Evolutionary conservation across 208 protist species (phyloP), one percentile per base, ranked within the genome.

Genomic region (Trypanosoma vivax): DNA sequence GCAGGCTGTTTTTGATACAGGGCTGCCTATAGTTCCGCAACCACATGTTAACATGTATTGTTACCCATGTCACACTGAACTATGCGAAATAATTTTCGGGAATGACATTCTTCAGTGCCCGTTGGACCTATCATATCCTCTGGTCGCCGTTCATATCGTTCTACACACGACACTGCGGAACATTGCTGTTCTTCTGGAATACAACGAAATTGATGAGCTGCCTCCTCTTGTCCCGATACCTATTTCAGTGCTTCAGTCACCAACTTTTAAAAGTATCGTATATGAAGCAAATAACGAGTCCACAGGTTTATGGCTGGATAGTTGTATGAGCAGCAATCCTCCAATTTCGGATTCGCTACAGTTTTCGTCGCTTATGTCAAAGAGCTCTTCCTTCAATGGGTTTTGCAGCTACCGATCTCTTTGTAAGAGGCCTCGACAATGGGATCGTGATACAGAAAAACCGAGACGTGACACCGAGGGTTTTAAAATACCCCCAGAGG

Each of bases 131-230:
- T 88, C 81, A 10, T 89, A 90, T 57, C 79, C 86, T 11, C 46
- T 90, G 13, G 59, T 93, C 27, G 41, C 82, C 4, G 65, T 67
- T 1, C 79, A 86, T 30, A 82, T 66, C n/a, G 54, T 77, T 19
- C 57, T 93, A 7, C 79, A 93, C 70, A 90, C 84, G 58, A 69
- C 76, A 3, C 41, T 88, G 14, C 70, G 84, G 56, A 93, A 93
- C 38, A 80, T 80, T 50, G 76, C 66, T 35, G 64, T 90, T n/a
- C 81, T 93, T 60, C 50, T 83, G 35, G 81, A 90, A 34, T 70
- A 41, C 39, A 31, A 30, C 60, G 13, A 30, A 27, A 7, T 55
- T 42, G 21, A 37, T 70, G 13, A 72, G 46, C 24, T 31, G 57
- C 23, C 27, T 4, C 42, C 41, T 11, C 64, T 76, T 23, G 40